These are phyloP conservation scores for Cladosporium velox DNA, from an alignment of 2,329 filamentous ascomycete genomes.

Conservation along the genomic window DNA sequence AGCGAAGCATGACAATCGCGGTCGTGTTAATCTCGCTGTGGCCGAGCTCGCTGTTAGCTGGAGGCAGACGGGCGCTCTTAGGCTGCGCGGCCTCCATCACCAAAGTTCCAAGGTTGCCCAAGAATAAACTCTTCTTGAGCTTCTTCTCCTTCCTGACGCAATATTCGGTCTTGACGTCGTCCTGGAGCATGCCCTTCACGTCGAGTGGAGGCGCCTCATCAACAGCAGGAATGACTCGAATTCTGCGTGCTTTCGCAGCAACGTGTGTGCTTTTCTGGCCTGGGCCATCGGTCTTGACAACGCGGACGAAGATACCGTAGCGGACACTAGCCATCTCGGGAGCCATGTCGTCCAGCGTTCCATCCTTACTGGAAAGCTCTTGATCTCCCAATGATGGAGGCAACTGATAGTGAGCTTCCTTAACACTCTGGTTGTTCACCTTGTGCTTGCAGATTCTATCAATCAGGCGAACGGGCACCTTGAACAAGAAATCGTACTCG, in stretches of 20 bases:
- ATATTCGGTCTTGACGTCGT: conserved; percentile 50
- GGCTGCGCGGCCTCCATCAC: conserved; percentile 61
- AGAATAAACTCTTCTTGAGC: conserved; percentile 61
- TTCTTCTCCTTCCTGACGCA: conserved; percentile 59
- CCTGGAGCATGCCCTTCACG: conserved; percentile 43
- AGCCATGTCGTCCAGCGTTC: conserved; percentile 60
- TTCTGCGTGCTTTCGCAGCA: conserved; percentile 54
- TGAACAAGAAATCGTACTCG: conserved; percentile 64
- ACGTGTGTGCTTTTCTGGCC: conserved; percentile 47
- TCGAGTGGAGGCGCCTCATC: conserved; percentile 63
- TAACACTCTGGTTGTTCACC: conserved; percentile 53
- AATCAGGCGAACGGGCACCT: conserved; percentile 61
- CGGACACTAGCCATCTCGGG: conserved; percentile 63
- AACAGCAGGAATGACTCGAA: conserved; percentile 61
- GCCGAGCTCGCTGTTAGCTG: conserved; percentile 39
- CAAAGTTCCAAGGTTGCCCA: conserved; percentile 60
- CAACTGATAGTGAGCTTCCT: conserved; percentile 58
- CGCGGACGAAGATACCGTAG: conserved; percentile 53
- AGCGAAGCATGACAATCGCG: conserved; percentile 59
- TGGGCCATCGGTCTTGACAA: conserved; percentile 43
- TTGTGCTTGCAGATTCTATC: conserved; percentile 60
- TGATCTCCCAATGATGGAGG: conserved; percentile 65
- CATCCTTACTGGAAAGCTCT: conserved; percentile 47
- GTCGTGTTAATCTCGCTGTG: conserved; percentile 53
- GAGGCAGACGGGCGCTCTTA: conserved; percentile 54